These are phyloP conservation scores for Lojkania enalia DNA, from an alignment of 2,329 filamentous ascomycete species.

Conservation along the genomic window DNA sequence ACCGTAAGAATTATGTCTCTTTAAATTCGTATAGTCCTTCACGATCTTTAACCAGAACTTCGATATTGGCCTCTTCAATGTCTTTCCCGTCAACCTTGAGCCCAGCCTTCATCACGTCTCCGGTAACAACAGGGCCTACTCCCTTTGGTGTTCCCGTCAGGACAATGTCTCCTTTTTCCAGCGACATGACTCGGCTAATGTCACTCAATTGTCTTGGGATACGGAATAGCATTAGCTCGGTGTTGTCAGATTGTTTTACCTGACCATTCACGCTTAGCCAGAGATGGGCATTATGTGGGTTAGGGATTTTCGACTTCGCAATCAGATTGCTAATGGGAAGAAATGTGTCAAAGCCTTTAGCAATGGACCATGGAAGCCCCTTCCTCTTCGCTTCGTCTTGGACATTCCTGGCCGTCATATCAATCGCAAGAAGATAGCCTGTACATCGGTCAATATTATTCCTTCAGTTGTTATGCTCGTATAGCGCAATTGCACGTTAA, in stretches of 20 bases:
- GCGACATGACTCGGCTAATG: slow-evolving; percentile 92
- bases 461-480: not conserved
- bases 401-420: slow-evolving; percentile 95
- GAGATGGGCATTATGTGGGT: slow-evolving; percentile 87
- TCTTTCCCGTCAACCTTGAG: slow-evolving; percentile 79
- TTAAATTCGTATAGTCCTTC: slow-evolving; percentile 74
- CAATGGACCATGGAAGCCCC: slow-evolving; percentile 92
- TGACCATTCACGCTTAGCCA: slow-evolving; percentile 83
- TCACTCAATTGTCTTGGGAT: slow-evolving; percentile 87
- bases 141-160: slow-evolving; percentile 98
- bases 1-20: slow-evolving; percentile 56
- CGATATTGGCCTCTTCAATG: slow-evolving; percentile 80
- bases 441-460: not conserved
- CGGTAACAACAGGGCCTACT: slow-evolving; percentile 81
- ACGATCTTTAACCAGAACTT: slow-evolving; percentile 80
- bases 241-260: slow-evolving; percentile 80
- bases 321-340: slow-evolving; percentile 83
- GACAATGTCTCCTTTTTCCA: slow-evolving; percentile 89
- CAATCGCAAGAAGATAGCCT: slow-evolving; percentile 90
- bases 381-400: slow-evolving; percentile 98
- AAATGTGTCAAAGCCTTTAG: slow-evolving; percentile 98
- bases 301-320: slow-evolving; percentile 74
- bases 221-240: slow-evolving; percentile 90
- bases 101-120: slow-evolving; percentile 85
- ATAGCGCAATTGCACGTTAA: not conserved